Evolutionary conservation across 495 filamentous ascomycete genomes (phyloP), one percentile per base, ranked within the genome.

Genomic region (Jackrogersella multiformis): DNA sequence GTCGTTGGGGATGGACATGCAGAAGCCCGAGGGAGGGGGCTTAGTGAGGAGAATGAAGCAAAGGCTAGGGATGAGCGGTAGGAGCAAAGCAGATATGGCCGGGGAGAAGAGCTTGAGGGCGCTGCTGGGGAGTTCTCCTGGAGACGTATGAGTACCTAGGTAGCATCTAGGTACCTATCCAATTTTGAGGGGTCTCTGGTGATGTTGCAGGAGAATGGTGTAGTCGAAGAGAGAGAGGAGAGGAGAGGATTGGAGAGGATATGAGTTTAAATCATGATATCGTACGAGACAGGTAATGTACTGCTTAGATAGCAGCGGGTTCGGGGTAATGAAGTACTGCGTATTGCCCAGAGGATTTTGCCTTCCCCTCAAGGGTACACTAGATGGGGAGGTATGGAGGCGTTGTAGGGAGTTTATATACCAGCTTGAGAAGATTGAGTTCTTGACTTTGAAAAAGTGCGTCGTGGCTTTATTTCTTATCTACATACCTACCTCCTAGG

Each of bases 21-120:
- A 44, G 46, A 39, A 24, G 15, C 39, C 57, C 1, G 36, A 69
- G 5, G 57, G 64, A 8, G 54, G 69, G 3, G n/a, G n/a, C n/a
- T 30, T 73, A 4, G 56, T 65, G 5, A 39, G 39, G 0, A 13
- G 52, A 7, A n/a, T 73, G n/a, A 65, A 58, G 58, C 49, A 61
- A 42, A 56, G 26, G 34, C 10, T 64, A 10, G 30, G 45, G 4
- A 49, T 48, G 26, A 42, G 55, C 6, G 45, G 9, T 2, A 45
- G 34, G 32, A 57, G 55, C n/a, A 69, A 53, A 44, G 16, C 55
- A 12, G 53, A 48, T 4, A 5, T 16, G 9, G 26, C 59, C 3
- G 54, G 63, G 4, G 63, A 69, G 69, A 53, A 51, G 56, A 66
- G 56, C 12, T 42, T 74, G 26, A 63, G 53, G 56, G 24, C 28